A percentile compares a stretch with the other conserved stretches of the same genome.
These are phyloP conservation scores for Fonsecaea multimorphosa DNA, from an alignment of 2,329 filamentous ascomycete genomes.

Conservation along the genomic window DNA sequence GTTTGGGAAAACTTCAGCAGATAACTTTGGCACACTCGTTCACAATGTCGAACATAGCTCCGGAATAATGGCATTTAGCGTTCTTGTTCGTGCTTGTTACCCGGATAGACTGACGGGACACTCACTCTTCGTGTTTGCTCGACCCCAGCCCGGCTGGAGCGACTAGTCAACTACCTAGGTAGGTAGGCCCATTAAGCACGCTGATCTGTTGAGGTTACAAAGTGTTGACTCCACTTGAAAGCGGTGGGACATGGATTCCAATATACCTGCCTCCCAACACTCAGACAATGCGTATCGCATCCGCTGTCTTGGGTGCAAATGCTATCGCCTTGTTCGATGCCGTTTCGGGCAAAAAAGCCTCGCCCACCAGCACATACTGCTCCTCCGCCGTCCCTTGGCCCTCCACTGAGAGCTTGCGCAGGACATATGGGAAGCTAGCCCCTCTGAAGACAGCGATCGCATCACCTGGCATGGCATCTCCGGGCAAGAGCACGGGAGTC, in stretches of 20 bases:
- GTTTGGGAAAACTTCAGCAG: background rate
- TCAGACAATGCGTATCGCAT: slow-evolving; percentile 12
- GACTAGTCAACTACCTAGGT: background rate
- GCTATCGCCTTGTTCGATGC: slow-evolving; percentile 1
- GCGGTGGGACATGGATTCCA: no score
- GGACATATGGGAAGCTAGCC: slow-evolving; percentile 14
- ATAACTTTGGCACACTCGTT: background rate
- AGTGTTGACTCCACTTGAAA: no score
- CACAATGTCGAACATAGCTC: background rate
- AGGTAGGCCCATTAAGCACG: no score
- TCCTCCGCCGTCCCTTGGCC: background rate
- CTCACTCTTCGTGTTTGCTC: no score
- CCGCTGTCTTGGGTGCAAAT: background rate
- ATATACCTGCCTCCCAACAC: background rate
- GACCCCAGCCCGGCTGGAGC: no score
- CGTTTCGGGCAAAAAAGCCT: slow-evolving; percentile 10
- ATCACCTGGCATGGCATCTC: slow-evolving; percentile 6
- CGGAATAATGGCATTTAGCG: no score
- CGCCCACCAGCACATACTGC: slow-evolving; percentile 12
- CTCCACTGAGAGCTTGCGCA: slow-evolving; percentile 5
- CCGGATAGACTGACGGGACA: no score
- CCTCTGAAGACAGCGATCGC: slow-evolving; percentile 16
- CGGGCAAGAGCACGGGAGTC: slow-evolving; percentile 9
- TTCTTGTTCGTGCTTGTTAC: no score
- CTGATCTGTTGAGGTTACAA: no score